Base-by-base conservation (phyloP, 1,284 basidiomycete genomes). In the Lignosus rhinocerotis region DNA sequence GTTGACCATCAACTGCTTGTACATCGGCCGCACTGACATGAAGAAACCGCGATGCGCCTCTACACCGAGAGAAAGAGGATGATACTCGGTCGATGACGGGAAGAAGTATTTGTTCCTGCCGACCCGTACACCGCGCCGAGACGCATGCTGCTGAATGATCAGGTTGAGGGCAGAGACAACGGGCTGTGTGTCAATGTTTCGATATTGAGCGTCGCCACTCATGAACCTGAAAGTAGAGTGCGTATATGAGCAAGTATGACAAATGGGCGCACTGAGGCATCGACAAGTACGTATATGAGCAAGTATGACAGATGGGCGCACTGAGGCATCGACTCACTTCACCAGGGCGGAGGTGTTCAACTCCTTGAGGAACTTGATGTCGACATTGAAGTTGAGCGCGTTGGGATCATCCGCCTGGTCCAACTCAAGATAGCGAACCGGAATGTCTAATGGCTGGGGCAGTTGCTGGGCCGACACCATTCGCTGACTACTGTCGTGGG, bases 1-100 rank as follows among this genome's bases (percentile, higher is more conserved):
- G 65, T 91, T 91, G 52, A 92, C 83, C 80, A 87, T 83, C 2
- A 91, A 73, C 55, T 86, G 78, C 55, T 86, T 86, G 71, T 79
- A 83, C 10, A 80, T 77, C 0, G 86, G 84, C 0, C 88, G 80
- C 4, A 86, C 79, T 0, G 88, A 90, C 52, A 83, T 77, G 69
- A 81, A 91, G 67, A 86, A 91, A 0, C 88, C 89, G 66, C 83
- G 79, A 67, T 80, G 78, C 0, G 86, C 86, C 48, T 82, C 78
- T 1, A 89, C 69, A 0, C 84, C 81, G 1, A 73, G 72, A 4
- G 80, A 78, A 10, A 88, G 64, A 0, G 31, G 61, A 33, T 56
- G 62, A 17, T 65, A 43, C n/a, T 67, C 56, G 1, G 67, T 57
- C 0, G 60, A 61, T 8, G 69, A 61, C 36, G 73, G 72, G 66